Base-by-base conservation (phyloP, 352 stramenopile genomes). In the Aphanomyces cochlioides region DNA sequence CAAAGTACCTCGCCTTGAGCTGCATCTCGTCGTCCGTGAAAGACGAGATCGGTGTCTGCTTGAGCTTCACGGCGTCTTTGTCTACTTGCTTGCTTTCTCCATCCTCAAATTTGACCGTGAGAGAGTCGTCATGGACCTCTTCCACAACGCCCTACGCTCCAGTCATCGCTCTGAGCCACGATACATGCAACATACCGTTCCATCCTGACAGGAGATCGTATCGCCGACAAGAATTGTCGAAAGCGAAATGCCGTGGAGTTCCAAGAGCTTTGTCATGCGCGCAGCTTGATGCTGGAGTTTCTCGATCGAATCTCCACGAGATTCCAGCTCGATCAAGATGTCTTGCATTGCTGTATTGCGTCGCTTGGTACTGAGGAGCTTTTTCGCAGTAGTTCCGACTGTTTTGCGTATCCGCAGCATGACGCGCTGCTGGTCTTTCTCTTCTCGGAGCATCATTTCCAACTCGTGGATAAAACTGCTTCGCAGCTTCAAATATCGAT, bases 261-360 rank as follows among this genome's bases (percentile, higher is more conserved):
- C 13, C 10, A 68, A 37, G 43, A 69, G 17, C n/a, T 28, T 40
- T 5, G 7, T 38, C 8, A 69, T 37, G 4, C 63, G 63, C 53
- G 3, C 7, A 5, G 48, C 50, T 36, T 69, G 6, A 17, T 36
- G 41, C 28, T 58, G 34, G 38, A 69, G 50, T 12, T 57, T 59
- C 13, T 61, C 72, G 15, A 92, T 79, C 8, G 28, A 67, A 38
- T 73, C 83, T 3, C 85, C 85, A 21, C 84, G 73, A 3, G 77
- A 73, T 63, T 93, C 84, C 8, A 93, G 75, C 74, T 93, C 85
- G 13, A 72, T 90, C 82, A 93, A 89, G 61, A 93, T 90, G 50
- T 92, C 80, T 61, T 93, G 85, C 34, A 93, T 73, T 10, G 84
- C 82, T 58, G 78, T 90, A 28, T 82, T 91, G 40, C 85, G 80